Conservation (phyloP, 148 eudicot genomes). For the Cornus florida region DNA sequence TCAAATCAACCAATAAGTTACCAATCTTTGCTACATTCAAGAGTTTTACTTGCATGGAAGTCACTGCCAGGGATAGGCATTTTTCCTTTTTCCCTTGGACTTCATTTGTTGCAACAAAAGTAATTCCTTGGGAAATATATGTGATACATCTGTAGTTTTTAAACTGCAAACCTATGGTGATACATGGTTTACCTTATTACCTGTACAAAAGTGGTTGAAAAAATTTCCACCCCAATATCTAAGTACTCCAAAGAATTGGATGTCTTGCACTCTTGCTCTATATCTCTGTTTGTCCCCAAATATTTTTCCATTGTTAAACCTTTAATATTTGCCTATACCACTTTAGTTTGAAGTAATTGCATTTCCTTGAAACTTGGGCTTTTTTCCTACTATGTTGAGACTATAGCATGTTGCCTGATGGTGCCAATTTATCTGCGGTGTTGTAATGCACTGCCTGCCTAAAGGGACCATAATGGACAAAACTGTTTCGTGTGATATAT, state of each 20-base stretch:
- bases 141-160: not conserved
- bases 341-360: no score
- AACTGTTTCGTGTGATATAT: not conserved
- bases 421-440: no score
- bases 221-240: not conserved
- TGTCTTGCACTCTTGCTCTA: no score
- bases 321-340: no score
- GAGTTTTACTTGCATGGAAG: not conserved
- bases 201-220: not conserved
- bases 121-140: not conserved
- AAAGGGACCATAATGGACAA: not conserved
- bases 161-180: not conserved
- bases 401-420: no score
- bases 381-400: no score
- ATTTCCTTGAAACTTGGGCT: no score
- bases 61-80: not conserved
- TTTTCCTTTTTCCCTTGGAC: not conserved
- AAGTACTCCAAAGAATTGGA: no score
- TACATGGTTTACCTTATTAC: not conserved
- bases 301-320: no score
- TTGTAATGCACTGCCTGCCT: no score
- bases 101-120: not conserved
- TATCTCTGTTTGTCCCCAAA: no score
- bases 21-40: not conserved
- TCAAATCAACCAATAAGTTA: not conserved